A percentile compares a stretch with the other conserved stretches of the same genome.
Evolutionary conservation across 257 asterid species (phyloP).

Genomic region (Nicotiana undulata): DNA sequence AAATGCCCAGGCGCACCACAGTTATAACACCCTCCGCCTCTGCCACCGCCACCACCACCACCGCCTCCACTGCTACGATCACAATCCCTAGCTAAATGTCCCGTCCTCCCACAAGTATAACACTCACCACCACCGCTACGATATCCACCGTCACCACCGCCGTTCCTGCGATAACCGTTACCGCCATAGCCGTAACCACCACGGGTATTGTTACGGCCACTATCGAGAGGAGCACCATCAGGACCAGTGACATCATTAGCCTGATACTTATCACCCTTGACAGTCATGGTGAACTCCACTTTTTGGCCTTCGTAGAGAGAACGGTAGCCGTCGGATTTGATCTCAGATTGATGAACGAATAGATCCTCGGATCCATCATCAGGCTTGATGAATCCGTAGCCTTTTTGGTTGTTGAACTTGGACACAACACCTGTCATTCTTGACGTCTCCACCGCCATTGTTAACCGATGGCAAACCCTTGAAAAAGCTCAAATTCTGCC

Average conservation of each 20-base stretch:
- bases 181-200: slow-evolving; percentile 24
- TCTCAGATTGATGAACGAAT: slow-evolving; percentile 77
- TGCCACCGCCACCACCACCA: not conserved
- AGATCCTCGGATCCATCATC: slow-evolving; percentile 67
- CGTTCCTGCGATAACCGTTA: slow-evolving; percentile 16
- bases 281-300: slow-evolving; percentile 55
- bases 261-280: slow-evolving; percentile 51
- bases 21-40: slow-evolving; percentile 28
- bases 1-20: slow-evolving; percentile 37
- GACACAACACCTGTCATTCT: slow-evolving; percentile 61
- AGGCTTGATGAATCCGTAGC: slow-evolving; percentile 77
- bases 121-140: slow-evolving; percentile 36
- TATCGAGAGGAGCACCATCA: slow-evolving; percentile 41
- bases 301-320: slow-evolving; percentile 65
- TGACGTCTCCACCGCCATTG: slow-evolving; percentile 59
- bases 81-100: slow-evolving; percentile 46
- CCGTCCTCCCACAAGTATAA: slow-evolving; percentile 31
- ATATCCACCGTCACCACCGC: slow-evolving; percentile 16
- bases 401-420: slow-evolving; percentile 59
- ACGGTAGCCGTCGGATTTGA: slow-evolving; percentile 75
- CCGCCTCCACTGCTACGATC: slow-evolving; percentile 10
- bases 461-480: slow-evolving; percentile 4
- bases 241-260: slow-evolving; percentile 69
- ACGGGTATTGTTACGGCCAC: slow-evolving; percentile 19
- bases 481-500: not conserved